These are phyloP conservation scores for Tribonema minus DNA, from an alignment of 108 stramenopile genomes.

Conservation along the genomic window DNA sequence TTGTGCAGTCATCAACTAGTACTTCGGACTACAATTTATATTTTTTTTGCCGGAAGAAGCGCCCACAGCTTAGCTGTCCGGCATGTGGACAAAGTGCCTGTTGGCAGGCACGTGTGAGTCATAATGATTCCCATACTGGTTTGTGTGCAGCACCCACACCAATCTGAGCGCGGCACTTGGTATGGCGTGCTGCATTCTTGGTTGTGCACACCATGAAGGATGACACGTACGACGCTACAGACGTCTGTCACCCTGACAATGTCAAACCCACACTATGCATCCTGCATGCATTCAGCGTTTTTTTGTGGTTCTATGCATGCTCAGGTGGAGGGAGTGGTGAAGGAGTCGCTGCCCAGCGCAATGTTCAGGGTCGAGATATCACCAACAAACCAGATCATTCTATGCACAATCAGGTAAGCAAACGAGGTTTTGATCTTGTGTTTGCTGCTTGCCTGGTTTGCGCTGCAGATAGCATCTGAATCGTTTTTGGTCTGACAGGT, in stretches of 20 bases:
- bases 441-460: background rate
- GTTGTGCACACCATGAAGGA: too few species aligned
- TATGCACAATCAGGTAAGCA: slow-evolving; percentile 41
- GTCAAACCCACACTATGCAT: too few species aligned
- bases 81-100: background rate
- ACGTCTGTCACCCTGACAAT: too few species aligned
- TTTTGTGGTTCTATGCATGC: background rate
- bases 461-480: too few species aligned
- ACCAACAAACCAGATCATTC: slow-evolving; percentile 47
- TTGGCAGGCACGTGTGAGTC: background rate
- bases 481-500: too few species aligned
- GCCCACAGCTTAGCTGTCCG: background rate
- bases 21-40: background rate
- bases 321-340: slow-evolving; percentile 51
- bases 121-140: background rate
- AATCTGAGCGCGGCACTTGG: too few species aligned
- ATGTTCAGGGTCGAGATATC: slow-evolving; percentile 53
- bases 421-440: background rate
- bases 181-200: too few species aligned
- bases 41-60: background rate
- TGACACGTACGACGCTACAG: too few species aligned
- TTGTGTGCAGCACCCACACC: too few species aligned
- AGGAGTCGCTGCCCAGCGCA: slow-evolving; percentile 53
- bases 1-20: background rate
- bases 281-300: background rate